Base-by-base conservation (phyloP, 306 rosid species). In the Parietaria judaica region DNA sequence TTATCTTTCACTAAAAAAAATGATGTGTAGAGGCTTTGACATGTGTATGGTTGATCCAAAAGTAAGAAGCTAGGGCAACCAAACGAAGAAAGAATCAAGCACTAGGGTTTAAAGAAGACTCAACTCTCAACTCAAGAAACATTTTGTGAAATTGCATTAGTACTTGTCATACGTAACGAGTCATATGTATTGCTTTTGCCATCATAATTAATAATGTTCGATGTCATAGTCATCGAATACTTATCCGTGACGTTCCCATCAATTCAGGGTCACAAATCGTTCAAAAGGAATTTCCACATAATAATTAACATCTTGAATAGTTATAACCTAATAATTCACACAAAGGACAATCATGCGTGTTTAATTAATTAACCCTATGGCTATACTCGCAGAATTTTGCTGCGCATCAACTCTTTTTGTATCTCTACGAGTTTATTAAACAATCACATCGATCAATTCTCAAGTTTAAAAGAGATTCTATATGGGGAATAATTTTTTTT, bases 331-430 rank as follows among this genome's bases (percentile, higher is more conserved):
- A 60, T 66, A 64, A 53, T 51, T 38, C 39, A 51, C 23, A 66
- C 53, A 10, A 49, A 49, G 14, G 53, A 49, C 53, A 49, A 49
- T 49, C 9, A 49, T 49, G 55, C 48, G 3, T 14, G 6, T 31
- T 34, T 62, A 34, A 49, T 9, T 35, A 23, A 7, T 14, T 50
- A 11, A 35, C 31, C 54, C 56, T 8, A 34, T 23, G 66, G 36
- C 45, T 36, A 47, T 55, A 63, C 36, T 49, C 36, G 65, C 12
- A 58, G 50, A 58, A 52, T 60, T 23, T 23, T 23, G 54, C 60
- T 23, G 17, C 44, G 58, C 43, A 51, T 59, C 44, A 68, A 31
- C 65, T 41, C 66, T 51, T 12, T 36, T 11, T 55, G 44, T 41
- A 56, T 51, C 46, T 60, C 31, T 38, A 12, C 3, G 50, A 53